Evolutionary conservation across 192 early-diverging fungal species (phyloP), one percentile per base, ranked within the genome.

Genomic region (Coemansia sp.): DNA sequence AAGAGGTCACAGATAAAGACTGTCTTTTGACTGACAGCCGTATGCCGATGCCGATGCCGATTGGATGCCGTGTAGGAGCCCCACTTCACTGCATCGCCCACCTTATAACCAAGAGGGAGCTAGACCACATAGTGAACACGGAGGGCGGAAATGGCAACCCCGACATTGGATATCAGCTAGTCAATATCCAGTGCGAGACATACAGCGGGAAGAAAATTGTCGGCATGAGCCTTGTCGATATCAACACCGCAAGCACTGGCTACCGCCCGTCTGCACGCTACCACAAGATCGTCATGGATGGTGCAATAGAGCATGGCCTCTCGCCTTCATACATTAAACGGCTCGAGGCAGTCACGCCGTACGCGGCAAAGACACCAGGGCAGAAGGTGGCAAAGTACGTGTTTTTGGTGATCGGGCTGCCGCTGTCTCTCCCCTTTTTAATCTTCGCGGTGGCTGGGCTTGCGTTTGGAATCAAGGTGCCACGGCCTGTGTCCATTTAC

Each of bases 121-220:
- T 81, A 26, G 46, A 71, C 26, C 78, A 72, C 40, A 81, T 81
- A 20, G 36, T 81, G 40, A 72, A 81, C 40, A 81, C 78, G 0
- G 78, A 81, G 40, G 78, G 78, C 59, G 78, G 78, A 62, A 69
- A 62, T 43, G 78, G 78, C 13, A 71, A 70, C 56, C 73, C 69
- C 1, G 67, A 81, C 57, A 68, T 81, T 71, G 78, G 78, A 11
- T 81, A 81, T 55, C 65, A 66, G 43, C 53, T 75, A 20, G 40
- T 72, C 20, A 60, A 71, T 31, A 61, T 81, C 14, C 28, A 36
- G 23, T 81, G 78, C 55, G 14, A 68, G 24, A 72, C 78, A 0
- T 81, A 81, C 51, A 56, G 62, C 21, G 70, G 70, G 13, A 28
- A 56, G 60, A 3, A 8, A 2, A 65, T 81, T 35, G 31, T 39